A percentile compares a stretch with the other conserved stretches of the same genome.
Evolutionary conservation across 2,329 filamentous ascomycete genomes (phyloP).

Genomic region (Aspergillus fructus): DNA sequence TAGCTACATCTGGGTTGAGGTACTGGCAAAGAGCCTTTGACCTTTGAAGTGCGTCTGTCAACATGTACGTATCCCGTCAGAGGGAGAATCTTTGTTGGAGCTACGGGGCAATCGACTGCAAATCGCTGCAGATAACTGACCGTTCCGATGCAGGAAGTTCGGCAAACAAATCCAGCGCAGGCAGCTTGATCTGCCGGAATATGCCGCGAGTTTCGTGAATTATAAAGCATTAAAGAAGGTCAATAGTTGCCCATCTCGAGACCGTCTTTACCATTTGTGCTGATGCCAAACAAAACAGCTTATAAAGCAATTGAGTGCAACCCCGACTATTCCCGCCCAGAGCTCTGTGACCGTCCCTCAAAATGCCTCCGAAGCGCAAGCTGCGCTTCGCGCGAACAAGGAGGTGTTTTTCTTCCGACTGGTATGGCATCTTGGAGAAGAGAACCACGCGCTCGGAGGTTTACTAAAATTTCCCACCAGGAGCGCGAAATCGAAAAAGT

Average conservation of each 20-base stretch:
- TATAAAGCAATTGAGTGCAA: slow-evolving; percentile 96
- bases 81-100: not conserved
- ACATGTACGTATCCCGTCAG: slow-evolving; percentile 20
- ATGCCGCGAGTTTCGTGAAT: slow-evolving; percentile 98
- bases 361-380: slow-evolving; percentile 70
- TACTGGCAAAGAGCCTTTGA: slow-evolving; percentile 9
- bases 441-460: not conserved
- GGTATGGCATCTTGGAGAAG: slow-evolving; percentile 54
- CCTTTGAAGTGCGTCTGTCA: slow-evolving; percentile 12
- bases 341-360: slow-evolving; percentile 51
- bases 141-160: slow-evolving; percentile 75
- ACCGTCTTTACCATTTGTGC: slow-evolving; percentile 6
- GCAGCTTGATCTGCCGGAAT: slow-evolving; percentile 98
- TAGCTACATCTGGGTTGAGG: slow-evolving; percentile 11
- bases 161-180: slow-evolving; percentile 99
- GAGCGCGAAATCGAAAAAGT: slow-evolving; percentile 98
- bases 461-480: slow-evolving; percentile 47
- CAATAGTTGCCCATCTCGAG: slow-evolving; percentile 4
- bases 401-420: slow-evolving; percentile 98
- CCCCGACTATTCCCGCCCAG: slow-evolving; percentile 77
- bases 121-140: slow-evolving; percentile 11
- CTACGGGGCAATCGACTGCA: not conserved
- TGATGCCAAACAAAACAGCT: slow-evolving; percentile 60
- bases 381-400: slow-evolving; percentile 91
- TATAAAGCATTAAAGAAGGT: slow-evolving; percentile 99